Evolutionary conservation across 345 rosid species (phyloP), one percentile per base, ranked within the genome.

Genomic region (Lagerstroemia speciosa): DNA sequence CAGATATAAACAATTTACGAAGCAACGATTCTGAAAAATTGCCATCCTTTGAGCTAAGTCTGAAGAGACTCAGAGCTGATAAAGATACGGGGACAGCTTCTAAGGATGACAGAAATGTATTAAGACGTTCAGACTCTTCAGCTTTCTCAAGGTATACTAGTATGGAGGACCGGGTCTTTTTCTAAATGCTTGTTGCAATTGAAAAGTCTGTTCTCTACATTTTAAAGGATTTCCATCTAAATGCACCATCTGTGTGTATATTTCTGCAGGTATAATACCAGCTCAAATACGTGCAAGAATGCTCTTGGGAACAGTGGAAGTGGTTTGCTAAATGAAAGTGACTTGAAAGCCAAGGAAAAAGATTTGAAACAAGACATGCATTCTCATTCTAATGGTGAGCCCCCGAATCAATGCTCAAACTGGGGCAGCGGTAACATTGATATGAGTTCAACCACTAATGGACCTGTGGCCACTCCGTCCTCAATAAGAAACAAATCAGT

Each of bases 121-220:
- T 91, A 75, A 81, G 83, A 74, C 94, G 84, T 73, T 91, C 90
- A 41, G 78, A 79, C 80, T 79, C 77, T 37, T 91, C 94, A 73
- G 89, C 92, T 46, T 88, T 88, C 83, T 88, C 89, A 45, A 91
- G 84, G 97, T 88, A 82, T 76, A 79, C 67, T 30, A 17, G 4
- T 58, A 30, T 11, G 14, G 72, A 78, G 71, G 71, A 81, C 77
- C 46, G 62, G 32, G 55, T 62, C 79, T 30, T 45, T 77, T 50
- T 62, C 52, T 64, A 29, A 41, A 22, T 14, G 58, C 65, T 16
- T 27, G 34, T 26, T 29, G 63, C 15, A 11, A 7, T 62, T 31
- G 38, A 30, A 53, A 41, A 8, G 62, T 17, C 52, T 63, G 31
- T 62, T 17, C 57, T 66, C 53, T 53, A 14, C 46, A 41, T 16